phyloP scores from a whole-genome alignment of 2,329 filamentous ascomycete genomes.

The Lachnellula hyalina region DNA sequence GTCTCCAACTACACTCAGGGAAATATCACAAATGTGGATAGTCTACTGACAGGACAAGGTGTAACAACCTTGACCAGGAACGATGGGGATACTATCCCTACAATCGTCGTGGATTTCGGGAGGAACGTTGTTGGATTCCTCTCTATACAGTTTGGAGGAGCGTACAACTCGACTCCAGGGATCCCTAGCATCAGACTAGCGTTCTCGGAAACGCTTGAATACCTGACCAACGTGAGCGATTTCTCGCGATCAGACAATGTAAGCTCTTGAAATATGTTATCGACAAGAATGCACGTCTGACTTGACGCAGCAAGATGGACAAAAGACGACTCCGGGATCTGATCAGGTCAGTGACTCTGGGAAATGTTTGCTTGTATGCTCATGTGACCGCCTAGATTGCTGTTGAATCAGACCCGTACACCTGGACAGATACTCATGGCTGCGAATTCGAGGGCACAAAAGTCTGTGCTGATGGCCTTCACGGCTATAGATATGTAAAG shows the following conservation, averaged over 20 bases:
- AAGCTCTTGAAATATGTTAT: constrained; percentile 1
- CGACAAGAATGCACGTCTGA: constrained; percentile 1
- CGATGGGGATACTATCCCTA: constrained; percentile 25
- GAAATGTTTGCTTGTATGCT: background rate
- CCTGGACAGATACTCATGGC: constrained; percentile 41
- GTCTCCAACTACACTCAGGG: constrained; percentile 33
- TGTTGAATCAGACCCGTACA: constrained; percentile 37
- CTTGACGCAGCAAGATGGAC: constrained; percentile 18
- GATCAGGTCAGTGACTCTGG: constrained; percentile 37
- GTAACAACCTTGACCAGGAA: constrained; percentile 31
- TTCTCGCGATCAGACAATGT: constrained; percentile 45
- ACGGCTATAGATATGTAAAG: constrained; percentile 48
- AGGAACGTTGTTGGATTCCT: constrained; percentile 42
- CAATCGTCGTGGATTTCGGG: constrained; percentile 45
- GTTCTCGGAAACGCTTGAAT: constrained; percentile 45
- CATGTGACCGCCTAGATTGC: constrained; percentile 35
- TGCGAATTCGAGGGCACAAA: constrained; percentile 36
- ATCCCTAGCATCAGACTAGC: constrained; percentile 39
- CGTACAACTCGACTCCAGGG: constrained; percentile 30
- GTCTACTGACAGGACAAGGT: constrained; percentile 27
- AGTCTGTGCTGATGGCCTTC: constrained; percentile 47
- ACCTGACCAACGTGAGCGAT: constrained; percentile 40
- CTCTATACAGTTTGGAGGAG: constrained; percentile 38
- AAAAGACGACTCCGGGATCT: constrained; percentile 40
- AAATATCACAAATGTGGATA: constrained; percentile 35